phyloP scores from a whole-genome alignment of 2,329 filamentous ascomycete genomes.

The Phialemonium atrogriseum region DNA sequence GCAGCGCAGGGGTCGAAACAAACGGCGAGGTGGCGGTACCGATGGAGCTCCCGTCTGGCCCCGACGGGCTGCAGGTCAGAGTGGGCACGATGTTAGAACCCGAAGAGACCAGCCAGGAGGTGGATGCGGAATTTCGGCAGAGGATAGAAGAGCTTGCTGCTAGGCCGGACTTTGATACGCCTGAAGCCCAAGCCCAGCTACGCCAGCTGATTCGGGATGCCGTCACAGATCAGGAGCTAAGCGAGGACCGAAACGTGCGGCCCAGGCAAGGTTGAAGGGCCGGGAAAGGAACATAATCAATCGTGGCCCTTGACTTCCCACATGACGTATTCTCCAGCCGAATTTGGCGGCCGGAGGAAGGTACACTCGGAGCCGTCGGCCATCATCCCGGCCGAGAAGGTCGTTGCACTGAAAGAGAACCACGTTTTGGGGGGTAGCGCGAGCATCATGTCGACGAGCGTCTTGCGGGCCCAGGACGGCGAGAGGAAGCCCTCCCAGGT shows the following conservation, averaged over 20 bases:
- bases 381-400: slow-evolving; percentile 37
- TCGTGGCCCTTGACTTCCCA: slow-evolving; percentile 48
- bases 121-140: slow-evolving; percentile 75
- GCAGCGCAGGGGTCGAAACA: slow-evolving; percentile 15
- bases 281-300: slow-evolving; percentile 16
- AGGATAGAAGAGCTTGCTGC: slow-evolving; percentile 85
- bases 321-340: slow-evolving; percentile 46
- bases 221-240: slow-evolving; percentile 56
- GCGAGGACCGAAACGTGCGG: slow-evolving; percentile 57
- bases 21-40: slow-evolving; percentile 21
- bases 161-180: slow-evolving; percentile 73
- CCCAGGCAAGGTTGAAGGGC: slow-evolving; percentile 45
- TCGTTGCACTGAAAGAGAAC: slow-evolving; percentile 46
- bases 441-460: slow-evolving; percentile 36
- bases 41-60: slow-evolving; percentile 52
- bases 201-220: slow-evolving; percentile 75
- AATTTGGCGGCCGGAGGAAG: slow-evolving; percentile 41
- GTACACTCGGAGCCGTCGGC: slow-evolving; percentile 41
- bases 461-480: slow-evolving; percentile 40
- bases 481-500: slow-evolving; percentile 53
- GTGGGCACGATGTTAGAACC: slow-evolving; percentile 64
- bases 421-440: slow-evolving; percentile 37
- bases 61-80: slow-evolving; percentile 69
- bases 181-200: slow-evolving; percentile 71
- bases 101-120: slow-evolving; percentile 50